Base-by-base conservation (phyloP, 306 rosid species). In the Sophora flavescens region DNA sequence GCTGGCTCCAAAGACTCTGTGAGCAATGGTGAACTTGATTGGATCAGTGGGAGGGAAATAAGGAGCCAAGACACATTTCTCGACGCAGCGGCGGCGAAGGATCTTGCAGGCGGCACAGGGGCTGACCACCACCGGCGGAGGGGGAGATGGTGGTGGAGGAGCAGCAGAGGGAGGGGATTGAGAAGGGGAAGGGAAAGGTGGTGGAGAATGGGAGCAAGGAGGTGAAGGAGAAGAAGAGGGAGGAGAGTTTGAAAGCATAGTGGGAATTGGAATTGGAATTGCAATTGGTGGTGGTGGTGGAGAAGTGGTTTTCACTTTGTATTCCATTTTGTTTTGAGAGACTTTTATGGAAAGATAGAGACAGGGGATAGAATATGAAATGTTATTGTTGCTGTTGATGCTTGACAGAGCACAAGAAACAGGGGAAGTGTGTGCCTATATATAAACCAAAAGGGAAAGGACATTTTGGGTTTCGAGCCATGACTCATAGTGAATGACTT, bases 81-180 rank as follows among this genome's bases (percentile, higher is more conserved):
- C 99, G 5, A 76, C 93, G 42, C 99, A 96, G 28, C 97, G 56
- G 5, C 99, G 97, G 13, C 99, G 97, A 42, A 96, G 98, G 76
- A 88, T 96, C 87, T 91, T 96, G 88, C 99, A 96, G 78, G 99
- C 99, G 9, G 99, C 99, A n/a, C 99, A 96, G 0, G 99, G 99
- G 72, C 93, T 92, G 26, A 89, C 86, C 13, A 96, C 85, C 41
- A 92, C 81, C 0, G 91, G 61, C 0, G 85, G 75, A 0, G 86
- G 86, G 0, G 86, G 85, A 12, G 86, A 52, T 0, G 85, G 26
- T 0, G 81, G 85, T 10, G 73, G 70, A 33, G 66, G 77, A 0
- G 78, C 63, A 3, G 73, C 72, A 4, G 88, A 17, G 0, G 88
- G 85, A 33, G 90, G 60, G 1, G 77, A 77, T 12, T 63, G 82